Evolutionary conservation across 2,329 filamentous ascomycete species (phyloP).

Genomic region (Alternaria postmessia): DNA sequence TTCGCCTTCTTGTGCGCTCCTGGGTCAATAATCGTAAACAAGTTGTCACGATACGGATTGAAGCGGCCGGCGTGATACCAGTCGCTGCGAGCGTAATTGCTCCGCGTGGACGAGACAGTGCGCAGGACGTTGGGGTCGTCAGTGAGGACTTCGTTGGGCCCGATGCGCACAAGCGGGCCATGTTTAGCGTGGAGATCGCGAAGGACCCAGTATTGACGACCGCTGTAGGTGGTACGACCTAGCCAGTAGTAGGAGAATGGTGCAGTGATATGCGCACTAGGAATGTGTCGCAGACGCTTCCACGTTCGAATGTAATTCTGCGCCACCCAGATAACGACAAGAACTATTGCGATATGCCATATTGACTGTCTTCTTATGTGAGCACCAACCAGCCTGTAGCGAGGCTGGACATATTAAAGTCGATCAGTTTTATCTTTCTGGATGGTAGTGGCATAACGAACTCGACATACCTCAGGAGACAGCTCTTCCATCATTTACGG

Average conservation of each 20-base stretch:
- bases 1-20: neutral
- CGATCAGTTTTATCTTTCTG: too few relatives aligned
- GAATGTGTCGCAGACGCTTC: slow-evolving; percentile 3
- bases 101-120: slow-evolving; percentile 52
- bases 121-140: slow-evolving; percentile 57
- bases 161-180: slow-evolving; percentile 48
- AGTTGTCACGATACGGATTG: slow-evolving; percentile 12
- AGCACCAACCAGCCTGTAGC: too few relatives aligned
- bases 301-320: neutral
- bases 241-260: slow-evolving; percentile 13
- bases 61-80: slow-evolving; percentile 9
- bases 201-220: slow-evolving; percentile 11
- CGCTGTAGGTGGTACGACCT: slow-evolving; percentile 4
- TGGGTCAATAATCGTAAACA: slow-evolving; percentile 2
- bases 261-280: slow-evolving; percentile 3
- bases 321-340: neutral
- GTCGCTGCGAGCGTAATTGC: slow-evolving; percentile 38
- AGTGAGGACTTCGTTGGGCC: slow-evolving; percentile 58
- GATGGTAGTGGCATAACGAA: too few relatives aligned
- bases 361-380: too few relatives aligned
- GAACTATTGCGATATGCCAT: too few relatives aligned
- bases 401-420: too few relatives aligned
- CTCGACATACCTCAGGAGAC: too few relatives aligned
- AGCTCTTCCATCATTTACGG: too few relatives aligned
- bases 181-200: neutral